Evolutionary conservation across 208 protist species (phyloP).

Genomic region (Vickermania ingenoplastis): DNA sequence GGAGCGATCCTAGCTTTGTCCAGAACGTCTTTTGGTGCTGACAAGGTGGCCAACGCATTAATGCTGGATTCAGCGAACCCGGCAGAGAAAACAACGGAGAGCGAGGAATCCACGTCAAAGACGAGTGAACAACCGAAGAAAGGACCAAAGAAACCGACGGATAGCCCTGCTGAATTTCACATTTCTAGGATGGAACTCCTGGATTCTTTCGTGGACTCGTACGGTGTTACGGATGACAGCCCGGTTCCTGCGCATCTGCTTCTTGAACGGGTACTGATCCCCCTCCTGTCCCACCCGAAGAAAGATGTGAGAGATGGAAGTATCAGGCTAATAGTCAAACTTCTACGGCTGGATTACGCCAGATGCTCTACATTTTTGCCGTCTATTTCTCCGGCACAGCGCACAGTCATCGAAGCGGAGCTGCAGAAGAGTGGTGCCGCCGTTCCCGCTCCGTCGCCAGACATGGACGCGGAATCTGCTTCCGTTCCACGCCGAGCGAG

Average conservation of each 20-base stretch:
- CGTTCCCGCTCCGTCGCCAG: too few species aligned
- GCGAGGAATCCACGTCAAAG: too few species aligned
- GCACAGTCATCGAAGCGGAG: constrained; percentile 63
- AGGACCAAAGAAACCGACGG: constrained; percentile 38
- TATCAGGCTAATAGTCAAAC: constrained; percentile 58
- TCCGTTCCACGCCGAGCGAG: constrained; percentile 6
- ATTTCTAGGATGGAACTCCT: constrained; percentile 60
- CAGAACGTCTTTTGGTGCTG: constrained; percentile 33
- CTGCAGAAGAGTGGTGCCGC: constrained; percentile 7
- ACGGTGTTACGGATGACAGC: constrained; percentile 23
- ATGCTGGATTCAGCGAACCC: constrained; percentile 48
- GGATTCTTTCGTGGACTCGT: constrained; percentile 57
- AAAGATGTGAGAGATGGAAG: constrained; percentile 66
- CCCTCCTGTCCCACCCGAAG: constrained; percentile 65
- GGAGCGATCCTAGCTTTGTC: constrained; percentile 37
- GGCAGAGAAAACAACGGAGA: too few species aligned
- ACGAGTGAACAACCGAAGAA: constrained; percentile 24
- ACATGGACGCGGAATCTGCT: constrained; percentile 6
- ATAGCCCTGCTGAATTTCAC: too few species aligned
- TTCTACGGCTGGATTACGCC: constrained; percentile 28
- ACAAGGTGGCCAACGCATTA: constrained; percentile 38
- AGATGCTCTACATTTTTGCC: constrained; percentile 20
- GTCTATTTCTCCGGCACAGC: constrained; percentile 63
- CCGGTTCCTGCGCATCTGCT: constrained; percentile 37
- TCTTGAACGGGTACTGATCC: constrained; percentile 46